Percentiles rank a stretch among this genome's conserved stretches.
These are phyloP conservation scores for Colletotrichum tabaci DNA, from an alignment of 2,329 filamentous ascomycete species.

Conservation along the genomic window DNA sequence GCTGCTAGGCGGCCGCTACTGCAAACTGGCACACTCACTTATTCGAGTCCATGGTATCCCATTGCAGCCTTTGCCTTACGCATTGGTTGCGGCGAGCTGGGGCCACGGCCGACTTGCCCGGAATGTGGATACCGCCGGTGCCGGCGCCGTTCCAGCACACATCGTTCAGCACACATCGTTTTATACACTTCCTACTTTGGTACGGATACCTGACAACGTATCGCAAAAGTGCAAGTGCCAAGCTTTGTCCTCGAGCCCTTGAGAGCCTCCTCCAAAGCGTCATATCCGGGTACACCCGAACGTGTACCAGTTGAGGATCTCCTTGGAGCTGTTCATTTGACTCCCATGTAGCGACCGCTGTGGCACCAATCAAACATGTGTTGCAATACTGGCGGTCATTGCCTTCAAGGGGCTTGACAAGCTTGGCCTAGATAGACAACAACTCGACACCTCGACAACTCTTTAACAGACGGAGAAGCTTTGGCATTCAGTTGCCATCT, in stretches of 20 bases:
- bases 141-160: neutral
- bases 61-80: too few relatives aligned
- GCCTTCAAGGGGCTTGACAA: neutral
- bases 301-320: slow-evolving; percentile 51
- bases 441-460: too few relatives aligned
- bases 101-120: neutral
- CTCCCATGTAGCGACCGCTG: slow-evolving; percentile 45
- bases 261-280: slow-evolving; percentile 44
- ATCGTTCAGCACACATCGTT: too few relatives aligned
- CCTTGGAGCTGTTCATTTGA: slow-evolving; percentile 42
- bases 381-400: neutral
- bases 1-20: too few relatives aligned
- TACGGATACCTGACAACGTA: too few relatives aligned
- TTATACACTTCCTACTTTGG: too few relatives aligned
- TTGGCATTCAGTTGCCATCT: neutral
- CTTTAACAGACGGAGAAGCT: too few relatives aligned
- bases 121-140: neutral
- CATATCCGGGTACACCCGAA: slow-evolving; percentile 47
- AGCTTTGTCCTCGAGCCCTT: slow-evolving; percentile 41
- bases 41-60: too few relatives aligned
- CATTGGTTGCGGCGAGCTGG: too few relatives aligned
- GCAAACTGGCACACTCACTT: too few relatives aligned
- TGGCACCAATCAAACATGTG: slow-evolving; percentile 46
- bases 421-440: too few relatives aligned
- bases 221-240: too few relatives aligned